A percentile compares a stretch with the other conserved stretches of the same genome.
Evolutionary conservation across 2,329 filamentous ascomycete species (phyloP).

Genomic region (Aspergillus aculeatus): DNA sequence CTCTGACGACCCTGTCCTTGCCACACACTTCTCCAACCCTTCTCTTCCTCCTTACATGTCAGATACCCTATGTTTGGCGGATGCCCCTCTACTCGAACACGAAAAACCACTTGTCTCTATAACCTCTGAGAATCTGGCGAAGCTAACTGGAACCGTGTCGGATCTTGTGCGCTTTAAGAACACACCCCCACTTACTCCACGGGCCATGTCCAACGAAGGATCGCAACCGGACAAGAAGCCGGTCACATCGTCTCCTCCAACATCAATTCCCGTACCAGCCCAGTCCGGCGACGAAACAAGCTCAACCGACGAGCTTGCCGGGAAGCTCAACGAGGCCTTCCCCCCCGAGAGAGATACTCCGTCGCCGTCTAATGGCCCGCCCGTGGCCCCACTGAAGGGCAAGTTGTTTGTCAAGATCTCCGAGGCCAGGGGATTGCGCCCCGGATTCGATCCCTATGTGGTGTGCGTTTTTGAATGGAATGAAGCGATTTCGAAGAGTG

Average conservation of each 20-base stretch:
- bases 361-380: constrained; percentile 50
- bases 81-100: constrained; percentile 52
- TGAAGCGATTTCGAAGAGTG: constrained; percentile 89
- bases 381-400: constrained; percentile 72
- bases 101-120: constrained; percentile 42
- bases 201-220: constrained; percentile 72
- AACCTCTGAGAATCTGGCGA: constrained; percentile 46
- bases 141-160: constrained; percentile 81
- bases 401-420: constrained; percentile 87
- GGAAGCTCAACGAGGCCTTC: constrained; percentile 38
- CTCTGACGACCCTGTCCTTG: constrained; percentile 64
- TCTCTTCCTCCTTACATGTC: constrained; percentile 52
- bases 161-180: constrained; percentile 70
- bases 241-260: constrained; percentile 23
- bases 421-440: constrained; percentile 78
- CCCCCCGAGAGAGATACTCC: constrained; percentile 27
- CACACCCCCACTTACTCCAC: constrained; percentile 84
- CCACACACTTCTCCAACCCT: constrained; percentile 68
- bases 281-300: constrained; percentile 26
- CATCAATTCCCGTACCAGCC: constrained; percentile 19
- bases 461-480: constrained; percentile 96
- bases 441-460: constrained; percentile 86
- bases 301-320: constrained; percentile 36
- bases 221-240: constrained; percentile 34
- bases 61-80: constrained; percentile 46